Percentiles rank a stretch among this genome's conserved stretches.
phyloP scores from a whole-genome alignment of 1,139 yeast species.

The Saccharomyces hybrid region DNA sequence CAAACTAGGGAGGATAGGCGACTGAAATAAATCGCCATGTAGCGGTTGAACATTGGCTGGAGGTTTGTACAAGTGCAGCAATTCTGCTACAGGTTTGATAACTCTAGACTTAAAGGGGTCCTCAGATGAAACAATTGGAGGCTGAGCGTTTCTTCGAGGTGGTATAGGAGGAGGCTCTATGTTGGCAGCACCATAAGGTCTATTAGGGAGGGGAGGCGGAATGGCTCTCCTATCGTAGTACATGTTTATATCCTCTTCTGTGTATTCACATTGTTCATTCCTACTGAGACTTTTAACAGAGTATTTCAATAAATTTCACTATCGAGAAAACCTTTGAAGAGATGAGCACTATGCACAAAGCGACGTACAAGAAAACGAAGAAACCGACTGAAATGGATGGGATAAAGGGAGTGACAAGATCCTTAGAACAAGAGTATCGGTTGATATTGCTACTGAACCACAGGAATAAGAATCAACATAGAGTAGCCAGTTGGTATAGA shows the following conservation, averaged over 20 bases:
- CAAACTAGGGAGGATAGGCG: neutral
- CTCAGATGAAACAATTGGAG: neutral
- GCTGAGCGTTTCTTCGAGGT: neutral
- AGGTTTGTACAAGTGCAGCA: neutral
- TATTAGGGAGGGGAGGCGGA: neutral
- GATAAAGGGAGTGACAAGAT: neutral
- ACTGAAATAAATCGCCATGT: neutral
- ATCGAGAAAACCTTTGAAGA: neutral
- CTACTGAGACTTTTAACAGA: neutral
- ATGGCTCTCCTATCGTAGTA: neutral
- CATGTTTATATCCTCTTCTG: neutral
- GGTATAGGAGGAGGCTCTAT: neutral
- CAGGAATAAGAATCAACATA: slow-evolving; percentile 70
- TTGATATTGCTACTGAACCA: slow-evolving; percentile 58
- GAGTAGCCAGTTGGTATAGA: slow-evolving; percentile 71
- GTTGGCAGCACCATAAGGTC: neutral
- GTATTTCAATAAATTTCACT: neutral
- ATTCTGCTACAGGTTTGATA: neutral
- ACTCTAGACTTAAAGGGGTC: neutral
- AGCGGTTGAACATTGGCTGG: neutral
- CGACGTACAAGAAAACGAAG: neutral
- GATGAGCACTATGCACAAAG: neutral
- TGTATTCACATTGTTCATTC: neutral
- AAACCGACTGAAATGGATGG: neutral
- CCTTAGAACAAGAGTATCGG: slow-evolving; percentile 45